Evolutionary conservation across 2,329 filamentous ascomycete genomes (phyloP), one percentile per base, ranked within the genome.

Genomic region (Calonectria montana): DNA sequence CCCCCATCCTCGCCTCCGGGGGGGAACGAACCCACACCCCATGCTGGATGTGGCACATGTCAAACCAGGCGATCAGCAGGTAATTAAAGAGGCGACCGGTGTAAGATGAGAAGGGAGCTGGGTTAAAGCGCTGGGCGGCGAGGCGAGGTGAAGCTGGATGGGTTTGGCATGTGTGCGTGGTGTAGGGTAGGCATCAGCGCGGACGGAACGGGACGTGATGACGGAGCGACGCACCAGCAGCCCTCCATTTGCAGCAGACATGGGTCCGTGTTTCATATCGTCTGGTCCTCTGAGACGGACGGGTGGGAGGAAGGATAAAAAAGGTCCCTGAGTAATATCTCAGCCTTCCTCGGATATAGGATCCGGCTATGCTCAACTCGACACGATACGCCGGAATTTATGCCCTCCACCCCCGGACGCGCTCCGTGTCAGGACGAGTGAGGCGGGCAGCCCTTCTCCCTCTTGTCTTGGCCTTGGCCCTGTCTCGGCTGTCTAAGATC

Each of bases 41-140:
- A 27, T 31, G 23, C 61, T 70, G 71, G 21, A 47, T 76, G 76
- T 79, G 75, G 76, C 77, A 78, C 77, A 77, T 73, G 74, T 70
- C 61, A 64, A 70, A 61, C 53, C 66, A 25, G 65, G 15, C 53
- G 53, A 50, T 37, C 53, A 63, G 39, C 59, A 45, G 66, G 37
- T 25, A 64, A 59, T 59, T 39, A 59, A 39, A 65, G 16, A 45
- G 48, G 59, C 27, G 53, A 59, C 35, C 29, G 53, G 53, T 59
- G 53, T 59, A 59, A 59, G 53, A 39, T 59, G 53, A 59, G 31
- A 59, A 59, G 53, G 53, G 53, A 39, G 21, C 31, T 37, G 50
- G 29, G 29, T 57, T 57, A 21, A 57, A 57, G 18, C 50, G 18
- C n/a, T 21, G 35, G 37, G 21, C 7, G n/a, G n/a, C n/a, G n/a